Percentiles rank a stretch among this genome's conserved stretches.
Evolutionary conservation across 2,329 filamentous ascomycete species (phyloP).

Genomic region (Microcyclosporella mali): DNA sequence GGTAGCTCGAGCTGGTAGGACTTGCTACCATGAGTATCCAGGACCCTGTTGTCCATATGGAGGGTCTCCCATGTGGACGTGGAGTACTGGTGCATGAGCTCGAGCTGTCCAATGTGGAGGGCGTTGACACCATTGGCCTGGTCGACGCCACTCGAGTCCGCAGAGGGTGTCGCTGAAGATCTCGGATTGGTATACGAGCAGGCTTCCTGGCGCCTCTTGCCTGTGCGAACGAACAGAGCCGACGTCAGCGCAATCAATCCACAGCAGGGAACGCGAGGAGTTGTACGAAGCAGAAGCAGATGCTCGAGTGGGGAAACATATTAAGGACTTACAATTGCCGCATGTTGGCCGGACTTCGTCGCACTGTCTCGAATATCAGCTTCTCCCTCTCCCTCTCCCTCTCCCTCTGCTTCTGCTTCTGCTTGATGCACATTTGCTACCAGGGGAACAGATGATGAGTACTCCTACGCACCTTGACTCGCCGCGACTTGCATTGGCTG

Average conservation of each 20-base stretch:
- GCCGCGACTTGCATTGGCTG: constrained; percentile 23
- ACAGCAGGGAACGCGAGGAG: not conserved
- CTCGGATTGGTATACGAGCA: constrained; percentile 19
- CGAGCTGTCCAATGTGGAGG: constrained; percentile 16
- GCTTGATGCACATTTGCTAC: not conserved
- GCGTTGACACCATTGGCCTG: constrained; percentile 3
- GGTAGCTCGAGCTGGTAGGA: constrained; percentile 15
- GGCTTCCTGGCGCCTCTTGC: constrained; percentile 17
- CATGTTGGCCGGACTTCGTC: constrained; percentile 17
- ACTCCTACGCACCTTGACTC: constrained; percentile 21
- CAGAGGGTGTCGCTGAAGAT: constrained; percentile 8
- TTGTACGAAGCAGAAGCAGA: no score
- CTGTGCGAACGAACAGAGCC: constrained; percentile 5
- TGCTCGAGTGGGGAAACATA: no score
- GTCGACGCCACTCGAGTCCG: constrained; percentile 8
- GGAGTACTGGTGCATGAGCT: constrained; percentile 21
- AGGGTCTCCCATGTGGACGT: constrained; percentile 16
- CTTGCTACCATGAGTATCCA: constrained; percentile 3
- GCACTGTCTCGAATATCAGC: constrained; percentile 9
- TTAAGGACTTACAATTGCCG: constrained; percentile 11
- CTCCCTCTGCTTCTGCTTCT: not conserved
- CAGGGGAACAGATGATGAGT: not conserved
- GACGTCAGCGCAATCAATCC: not conserved
- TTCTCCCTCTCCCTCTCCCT: not conserved
- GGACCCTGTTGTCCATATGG: not conserved